Base-by-base conservation (phyloP, 2,329 filamentous ascomycete species). In the Phaeomoniella chlamydospora region DNA sequence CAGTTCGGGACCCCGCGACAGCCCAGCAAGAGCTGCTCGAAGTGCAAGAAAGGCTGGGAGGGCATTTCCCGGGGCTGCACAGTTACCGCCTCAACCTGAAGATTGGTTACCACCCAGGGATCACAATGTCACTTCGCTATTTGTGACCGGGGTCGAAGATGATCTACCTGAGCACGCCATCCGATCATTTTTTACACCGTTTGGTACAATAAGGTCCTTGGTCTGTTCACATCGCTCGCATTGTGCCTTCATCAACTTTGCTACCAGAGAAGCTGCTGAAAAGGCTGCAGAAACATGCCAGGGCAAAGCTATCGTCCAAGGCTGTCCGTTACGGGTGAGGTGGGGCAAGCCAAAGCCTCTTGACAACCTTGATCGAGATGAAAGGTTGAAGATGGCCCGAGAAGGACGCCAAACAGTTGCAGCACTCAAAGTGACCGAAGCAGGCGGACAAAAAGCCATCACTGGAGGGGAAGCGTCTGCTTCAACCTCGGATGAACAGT, bases 211-310 rank as follows among this genome's bases (percentile, higher is more conserved):
- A 41, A 83, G 90, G 49, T 94, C 86, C 16, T 64, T 98, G 12
- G 80, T 98, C 26, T 96, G 90, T 58, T 94, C 87, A 4, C 90
- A 98, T 61, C 86, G 93, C 64, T 88, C 88, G 12, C 90, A 96
- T 53, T 96, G 87, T 56, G 90, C 90, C 1, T 98, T 96, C 53
- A 68, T 98, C 60, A 98, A 98, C 61, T 98, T 85, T 55, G 77
- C 86, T 47, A 83, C 80, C 3, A 73, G 90, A 39, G 76, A 84
- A 42, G 80, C 73, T 1, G 90, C 92, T 0, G 90, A 98, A 59
- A 77, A 72, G 39, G 92, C 92, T 0, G 84, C 90, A 0, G 74
- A 75, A 19, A 74, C 82, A 14, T 88, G 85, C 47, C 80, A 94
- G 55, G 90, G 92, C 4, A 81, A 80, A 42, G 85, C 86, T 0